Evolutionary conservation across 176 grass and related monocot species (phyloP).

Genomic region (Areca catechu): DNA sequence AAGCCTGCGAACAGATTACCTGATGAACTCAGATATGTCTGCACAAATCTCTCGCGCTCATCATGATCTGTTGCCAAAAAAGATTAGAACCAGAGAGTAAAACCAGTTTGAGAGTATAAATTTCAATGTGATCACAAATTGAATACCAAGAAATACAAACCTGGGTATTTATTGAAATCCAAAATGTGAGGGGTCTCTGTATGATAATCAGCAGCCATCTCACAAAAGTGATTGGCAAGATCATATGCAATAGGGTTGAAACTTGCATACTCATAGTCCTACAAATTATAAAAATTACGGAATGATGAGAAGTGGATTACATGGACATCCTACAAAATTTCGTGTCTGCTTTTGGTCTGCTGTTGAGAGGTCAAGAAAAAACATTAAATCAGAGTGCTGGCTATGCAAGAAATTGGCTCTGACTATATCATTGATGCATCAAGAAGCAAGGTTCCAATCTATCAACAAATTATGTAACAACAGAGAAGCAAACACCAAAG

Average conservation of each 20-base stretch:
- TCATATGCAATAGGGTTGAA: conserved; percentile 91
- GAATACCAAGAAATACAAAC: conserved; percentile 33
- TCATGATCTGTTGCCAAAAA: conserved; percentile 37
- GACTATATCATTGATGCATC: no score
- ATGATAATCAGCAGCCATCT: conserved; percentile 98
- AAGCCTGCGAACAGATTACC: conserved; percentile 35
- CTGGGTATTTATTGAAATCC: conserved; percentile 85
- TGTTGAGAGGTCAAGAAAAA: no score
- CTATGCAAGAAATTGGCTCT: no score
- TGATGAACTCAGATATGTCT: conserved; percentile 59
- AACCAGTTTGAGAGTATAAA: no score
- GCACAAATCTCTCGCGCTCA: conserved; percentile 62
- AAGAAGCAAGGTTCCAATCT: no score
- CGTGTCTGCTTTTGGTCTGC: no score
- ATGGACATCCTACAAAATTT: no score
- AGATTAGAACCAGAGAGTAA: no score
- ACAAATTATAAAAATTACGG: background rate
- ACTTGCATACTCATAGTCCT: conserved; percentile 97
- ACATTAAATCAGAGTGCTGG: no score
- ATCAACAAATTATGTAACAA: no score
- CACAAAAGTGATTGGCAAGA: conserved; percentile 95
- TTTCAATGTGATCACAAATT: no score
- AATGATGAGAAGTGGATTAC: background rate
- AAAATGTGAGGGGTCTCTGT: conserved; percentile 57
- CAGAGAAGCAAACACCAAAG: no score